A percentile compares a stretch with the other conserved stretches of the same genome.
phyloP scores from a whole-genome alignment of 352 stramenopile species.

The Blastocystis sp. region DNA sequence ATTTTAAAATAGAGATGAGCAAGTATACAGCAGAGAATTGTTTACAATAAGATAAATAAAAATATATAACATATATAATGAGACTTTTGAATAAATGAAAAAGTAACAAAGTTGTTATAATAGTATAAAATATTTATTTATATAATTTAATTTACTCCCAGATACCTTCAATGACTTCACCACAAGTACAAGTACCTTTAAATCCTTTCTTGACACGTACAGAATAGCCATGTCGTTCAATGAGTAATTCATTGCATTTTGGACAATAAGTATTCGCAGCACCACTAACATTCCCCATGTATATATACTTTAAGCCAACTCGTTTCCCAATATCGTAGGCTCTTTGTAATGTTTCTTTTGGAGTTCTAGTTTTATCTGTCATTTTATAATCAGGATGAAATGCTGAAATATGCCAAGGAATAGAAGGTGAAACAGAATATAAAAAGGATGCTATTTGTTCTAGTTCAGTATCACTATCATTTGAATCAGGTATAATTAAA shows the following conservation, averaged over 20 bases:
- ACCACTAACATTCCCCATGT: constrained; percentile 29
- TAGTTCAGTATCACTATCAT: constrained; percentile 23
- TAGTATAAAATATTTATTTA: no score
- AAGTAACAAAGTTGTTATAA: no score
- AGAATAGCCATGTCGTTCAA: constrained; percentile 28
- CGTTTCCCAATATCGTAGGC: constrained; percentile 28
- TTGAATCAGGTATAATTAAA: constrained; percentile 33
- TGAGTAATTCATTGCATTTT: constrained; percentile 5
- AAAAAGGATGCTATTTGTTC: constrained; percentile 19
- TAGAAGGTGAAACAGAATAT: neutral
- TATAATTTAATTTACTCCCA: no score
- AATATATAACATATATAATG: no score
- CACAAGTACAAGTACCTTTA: no score
- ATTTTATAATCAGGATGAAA: constrained; percentile 37
- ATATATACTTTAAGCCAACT: constrained; percentile 30
- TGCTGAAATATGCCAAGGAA: constrained; percentile 36
- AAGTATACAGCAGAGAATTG: no score
- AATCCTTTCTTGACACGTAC: no score
- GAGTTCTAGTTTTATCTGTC: constrained; percentile 24
- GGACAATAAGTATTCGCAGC: constrained; percentile 25
- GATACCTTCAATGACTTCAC: no score
- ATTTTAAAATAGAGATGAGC: no score
- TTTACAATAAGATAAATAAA: no score
- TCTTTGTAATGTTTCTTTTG: constrained; percentile 8
- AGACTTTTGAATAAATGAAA: no score